Base-by-base conservation (phyloP, 2,329 filamentous ascomycete genomes). In the Trichophyton rubrum region DNA sequence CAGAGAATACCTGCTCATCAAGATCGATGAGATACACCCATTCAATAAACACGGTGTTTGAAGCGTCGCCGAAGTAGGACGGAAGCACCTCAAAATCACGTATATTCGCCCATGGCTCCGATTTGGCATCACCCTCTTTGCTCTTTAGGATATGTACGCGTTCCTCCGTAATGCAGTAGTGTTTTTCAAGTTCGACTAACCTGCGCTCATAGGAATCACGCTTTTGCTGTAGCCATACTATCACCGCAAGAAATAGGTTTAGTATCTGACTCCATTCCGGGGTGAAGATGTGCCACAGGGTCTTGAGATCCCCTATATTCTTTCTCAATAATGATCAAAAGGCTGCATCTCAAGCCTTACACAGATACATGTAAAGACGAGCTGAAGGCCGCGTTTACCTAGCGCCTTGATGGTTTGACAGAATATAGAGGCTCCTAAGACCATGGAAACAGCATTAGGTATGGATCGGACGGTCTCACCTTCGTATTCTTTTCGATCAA, bases 21-120 rank as follows among this genome's bases (percentile, higher is more conserved):
- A 58, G 56, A 17, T 58, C 56, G 8, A 58, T 58, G n/a, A 45
- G 11, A 38, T 41, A 58, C 22, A 45, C n/a, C 56, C 56, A 58
- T 24, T 58, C 40, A 17, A 45, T 58, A 24, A 41, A 41, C 8
- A 45, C 9, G 8, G 22, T 38, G 9, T 43, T 41, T 15, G 33
- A 8, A 15, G 27, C 24, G 17, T 43, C 38, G 20, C 56, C 40
- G 11, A 27, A 17, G 7, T 38, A 5, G n/a, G 15, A 40, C 8
- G 56, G 35, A 11, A 58, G 35, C 24, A 45, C 1, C n/a, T 45
- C 38, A 17, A 13, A 4, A 3, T 45, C 13, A 24, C 15, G 35
- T 13, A 40, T 45, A 6, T 24, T 3, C 13, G 11, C 3, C 45
- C 38, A 11, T 3, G 17, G 9, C 3, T n/a, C n/a, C 7, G 7